phyloP scores from a whole-genome alignment of 2,329 filamentous ascomycete species.

The Colletotrichum gloeosporioides region DNA sequence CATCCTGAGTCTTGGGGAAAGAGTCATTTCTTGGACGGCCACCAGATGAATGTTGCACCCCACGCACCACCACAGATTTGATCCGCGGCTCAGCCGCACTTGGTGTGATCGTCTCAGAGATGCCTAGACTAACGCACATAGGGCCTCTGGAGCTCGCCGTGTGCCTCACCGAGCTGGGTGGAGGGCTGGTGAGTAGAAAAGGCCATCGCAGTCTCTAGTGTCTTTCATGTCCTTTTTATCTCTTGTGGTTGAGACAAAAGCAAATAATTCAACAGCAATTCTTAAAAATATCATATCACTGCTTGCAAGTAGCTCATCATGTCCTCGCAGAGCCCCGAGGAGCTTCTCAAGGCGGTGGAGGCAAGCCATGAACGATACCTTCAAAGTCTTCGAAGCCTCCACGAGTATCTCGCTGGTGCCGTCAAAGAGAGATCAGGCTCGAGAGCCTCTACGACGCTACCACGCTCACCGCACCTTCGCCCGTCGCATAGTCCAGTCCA shows the following conservation, averaged over 20 bases:
- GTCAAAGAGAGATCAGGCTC: constrained; percentile 7
- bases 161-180: not conserved
- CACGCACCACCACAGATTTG: not conserved
- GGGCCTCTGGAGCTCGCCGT: not conserved
- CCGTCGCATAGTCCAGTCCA: constrained; percentile 8
- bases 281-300: not conserved
- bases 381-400: constrained; percentile 31
- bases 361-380: constrained; percentile 39
- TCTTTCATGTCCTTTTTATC: not conserved
- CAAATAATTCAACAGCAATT: too few relatives aligned
- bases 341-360: constrained; percentile 37
- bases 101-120: not conserved
- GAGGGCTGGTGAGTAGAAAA: constrained; percentile 2
- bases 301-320: not conserved
- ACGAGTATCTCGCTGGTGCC: constrained; percentile 27
- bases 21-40: not conserved
- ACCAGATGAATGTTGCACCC: not conserved
- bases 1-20: not conserved
- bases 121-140: constrained; percentile 8
- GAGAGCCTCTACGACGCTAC: constrained; percentile 24
- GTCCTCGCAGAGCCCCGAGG: constrained; percentile 32
- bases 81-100: constrained; percentile 16
- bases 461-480: constrained; percentile 56
- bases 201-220: not conserved
- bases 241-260: not conserved